Conservation (phyloP, 352 stramenopile genomes). For the Phytopythium vexans region DNA sequence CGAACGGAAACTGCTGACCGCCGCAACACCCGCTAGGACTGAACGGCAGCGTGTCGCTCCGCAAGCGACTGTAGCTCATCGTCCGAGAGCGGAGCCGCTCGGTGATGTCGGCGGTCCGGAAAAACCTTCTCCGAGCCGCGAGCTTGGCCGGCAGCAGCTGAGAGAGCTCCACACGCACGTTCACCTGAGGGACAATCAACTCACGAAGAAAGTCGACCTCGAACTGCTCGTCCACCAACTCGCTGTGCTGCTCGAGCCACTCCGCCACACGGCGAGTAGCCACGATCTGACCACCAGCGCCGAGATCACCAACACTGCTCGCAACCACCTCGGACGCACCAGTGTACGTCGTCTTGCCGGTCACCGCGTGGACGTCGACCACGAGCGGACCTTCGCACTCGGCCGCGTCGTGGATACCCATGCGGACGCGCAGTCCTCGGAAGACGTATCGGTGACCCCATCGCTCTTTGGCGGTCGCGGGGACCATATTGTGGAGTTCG, state of each 20-base stretch:
- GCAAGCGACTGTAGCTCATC: no score
- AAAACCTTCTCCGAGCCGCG: no score
- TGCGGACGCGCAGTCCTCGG: slow-evolving; percentile 37
- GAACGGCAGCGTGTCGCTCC: no score
- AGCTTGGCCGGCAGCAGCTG: no score
- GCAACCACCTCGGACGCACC: slow-evolving; percentile 45
- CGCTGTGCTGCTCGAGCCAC: slow-evolving; percentile 23
- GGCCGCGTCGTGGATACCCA: slow-evolving; percentile 41
- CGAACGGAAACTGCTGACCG: no score
- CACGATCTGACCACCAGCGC: slow-evolving; percentile 49
- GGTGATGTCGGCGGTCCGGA: no score
- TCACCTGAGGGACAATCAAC: slow-evolving; percentile 25
- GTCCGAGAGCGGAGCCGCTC: no score
- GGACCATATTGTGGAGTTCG: slow-evolving; percentile 32
- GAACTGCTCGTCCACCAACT: slow-evolving; percentile 15
- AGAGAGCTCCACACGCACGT: slow-evolving; percentile 25
- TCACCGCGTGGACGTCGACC: slow-evolving; percentile 35
- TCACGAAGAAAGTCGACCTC: slow-evolving; percentile 21
- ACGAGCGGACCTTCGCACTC: slow-evolving; percentile 26
- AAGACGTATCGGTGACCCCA: slow-evolving; percentile 27
- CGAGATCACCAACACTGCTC: slow-evolving; percentile 44
- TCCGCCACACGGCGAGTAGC: slow-evolving; percentile 38
- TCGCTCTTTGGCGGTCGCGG: slow-evolving; percentile 30
- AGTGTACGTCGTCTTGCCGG: slow-evolving; percentile 36
- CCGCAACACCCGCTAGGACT: no score